Percentiles rank a stretch among this genome's conserved stretches.
Conservation (phyloP, 352 stramenopile genomes). For the Pythium monospermum region DNA sequence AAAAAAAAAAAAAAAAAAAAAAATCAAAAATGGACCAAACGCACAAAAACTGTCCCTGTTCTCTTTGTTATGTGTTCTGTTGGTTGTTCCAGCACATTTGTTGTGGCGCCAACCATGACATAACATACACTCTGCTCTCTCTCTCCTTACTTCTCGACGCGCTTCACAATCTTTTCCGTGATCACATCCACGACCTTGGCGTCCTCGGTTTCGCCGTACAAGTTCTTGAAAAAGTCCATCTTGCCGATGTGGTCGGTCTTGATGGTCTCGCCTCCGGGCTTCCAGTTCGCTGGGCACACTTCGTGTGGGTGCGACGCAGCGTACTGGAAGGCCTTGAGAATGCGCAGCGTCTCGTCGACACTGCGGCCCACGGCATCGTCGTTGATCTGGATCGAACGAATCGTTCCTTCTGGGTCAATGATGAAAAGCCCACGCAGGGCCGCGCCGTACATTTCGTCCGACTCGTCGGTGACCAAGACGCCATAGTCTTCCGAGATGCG, state of each 20-base stretch:
- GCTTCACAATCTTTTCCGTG: neutral
- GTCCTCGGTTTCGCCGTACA: constrained; percentile 55
- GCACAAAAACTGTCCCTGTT: neutral
- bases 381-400: constrained; percentile 85
- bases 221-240: constrained; percentile 80
- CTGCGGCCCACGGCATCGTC: constrained; percentile 77
- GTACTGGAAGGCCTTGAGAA: constrained; percentile 86
- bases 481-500: constrained; percentile 82
- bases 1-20: neutral
- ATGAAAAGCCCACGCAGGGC: constrained; percentile 78
- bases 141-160: neutral
- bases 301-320: constrained; percentile 67
- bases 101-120: too few species aligned
- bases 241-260: constrained; percentile 81
- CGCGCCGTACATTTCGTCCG: constrained; percentile 74
- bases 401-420: constrained; percentile 78
- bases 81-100: too few species aligned
- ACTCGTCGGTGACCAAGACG: constrained; percentile 77
- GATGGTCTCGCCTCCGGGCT: constrained; percentile 75
- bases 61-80: neutral
- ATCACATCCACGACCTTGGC: constrained; percentile 39
- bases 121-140: too few species aligned
- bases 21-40: too few species aligned
- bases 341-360: constrained; percentile 77
- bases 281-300: constrained; percentile 85